Percentiles rank a stretch among this genome's conserved stretches.
phyloP scores from a whole-genome alignment of 2,329 filamentous ascomycete genomes.

The Fusarium siculi region DNA sequence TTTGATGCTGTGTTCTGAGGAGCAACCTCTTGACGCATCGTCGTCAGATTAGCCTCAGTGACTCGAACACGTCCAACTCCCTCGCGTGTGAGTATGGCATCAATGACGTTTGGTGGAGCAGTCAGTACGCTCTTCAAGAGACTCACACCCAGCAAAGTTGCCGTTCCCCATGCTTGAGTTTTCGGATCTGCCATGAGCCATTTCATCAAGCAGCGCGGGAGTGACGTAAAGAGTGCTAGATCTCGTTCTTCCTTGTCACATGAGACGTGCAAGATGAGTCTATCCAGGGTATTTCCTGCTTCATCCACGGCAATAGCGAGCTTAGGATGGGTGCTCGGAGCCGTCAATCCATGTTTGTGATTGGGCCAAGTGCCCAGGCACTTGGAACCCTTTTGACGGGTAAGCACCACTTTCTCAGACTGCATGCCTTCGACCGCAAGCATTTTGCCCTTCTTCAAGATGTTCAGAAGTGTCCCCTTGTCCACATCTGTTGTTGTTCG shows the following conservation, averaged over 20 bases:
- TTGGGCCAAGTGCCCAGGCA: neutral
- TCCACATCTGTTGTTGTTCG: neutral
- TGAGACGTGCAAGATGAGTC: neutral
- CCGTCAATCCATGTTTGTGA: neutral
- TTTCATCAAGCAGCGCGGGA: neutral
- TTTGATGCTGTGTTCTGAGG: neutral
- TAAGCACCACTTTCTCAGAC: neutral
- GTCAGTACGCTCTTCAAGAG: neutral
- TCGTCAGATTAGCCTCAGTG: neutral
- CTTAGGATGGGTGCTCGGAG: neutral
- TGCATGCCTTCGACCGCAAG: neutral
- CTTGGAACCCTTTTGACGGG: neutral
- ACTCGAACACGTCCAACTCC: neutral
- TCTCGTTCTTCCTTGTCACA: neutral
- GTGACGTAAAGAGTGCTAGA: too few species aligned
- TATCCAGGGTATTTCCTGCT: too few species aligned
- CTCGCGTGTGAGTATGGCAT: neutral
- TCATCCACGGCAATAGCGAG: too few species aligned
- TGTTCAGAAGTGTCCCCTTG: neutral
- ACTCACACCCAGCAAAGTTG: neutral
- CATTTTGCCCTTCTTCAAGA: neutral
- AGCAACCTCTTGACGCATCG: too few species aligned
- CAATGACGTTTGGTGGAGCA: neutral
- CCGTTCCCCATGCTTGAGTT: neutral
- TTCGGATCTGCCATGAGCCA: neutral